These are phyloP conservation scores for Geum urbanum DNA, from an alignment of 306 rosid species.

Conservation along the genomic window DNA sequence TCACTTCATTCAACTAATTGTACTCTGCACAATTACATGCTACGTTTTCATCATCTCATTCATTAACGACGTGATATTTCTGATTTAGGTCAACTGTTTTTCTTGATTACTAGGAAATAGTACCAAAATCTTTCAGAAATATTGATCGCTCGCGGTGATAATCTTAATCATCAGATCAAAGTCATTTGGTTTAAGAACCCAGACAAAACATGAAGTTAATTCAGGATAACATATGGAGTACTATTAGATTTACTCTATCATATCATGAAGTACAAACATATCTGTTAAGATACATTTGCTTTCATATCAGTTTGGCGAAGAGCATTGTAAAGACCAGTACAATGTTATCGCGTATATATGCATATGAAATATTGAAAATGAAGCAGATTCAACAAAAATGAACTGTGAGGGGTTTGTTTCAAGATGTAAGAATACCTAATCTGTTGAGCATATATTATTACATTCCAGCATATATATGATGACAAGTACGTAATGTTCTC, in stretches of 20 bases:
- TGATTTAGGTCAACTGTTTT: neutral
- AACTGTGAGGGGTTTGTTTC: neutral
- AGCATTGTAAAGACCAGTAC: neutral
- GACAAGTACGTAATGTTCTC: slow-evolving; percentile 27
- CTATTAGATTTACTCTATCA: slow-evolving; percentile 1
- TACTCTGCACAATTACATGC: slow-evolving; percentile 4
- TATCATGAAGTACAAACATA: neutral
- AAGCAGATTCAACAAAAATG: neutral
- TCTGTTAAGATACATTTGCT: neutral
- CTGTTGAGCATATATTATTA: neutral
- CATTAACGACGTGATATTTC: neutral
- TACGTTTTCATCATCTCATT: slow-evolving; percentile 12
- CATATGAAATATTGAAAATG: neutral
- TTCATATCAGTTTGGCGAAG: neutral
- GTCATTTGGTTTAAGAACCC: neutral
- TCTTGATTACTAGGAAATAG: neutral
- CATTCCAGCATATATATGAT: slow-evolving; percentile 25
- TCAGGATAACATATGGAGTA: neutral
- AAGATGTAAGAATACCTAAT: neutral
- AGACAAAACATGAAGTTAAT: neutral
- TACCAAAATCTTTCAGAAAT: neutral
- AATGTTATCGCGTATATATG: neutral
- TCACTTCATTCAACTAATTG: neutral
- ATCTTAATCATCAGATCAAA: neutral
- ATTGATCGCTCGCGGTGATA: neutral